Evolutionary conservation across 139 green algal species (phyloP).

Genomic region (Picochlorum sp.): DNA sequence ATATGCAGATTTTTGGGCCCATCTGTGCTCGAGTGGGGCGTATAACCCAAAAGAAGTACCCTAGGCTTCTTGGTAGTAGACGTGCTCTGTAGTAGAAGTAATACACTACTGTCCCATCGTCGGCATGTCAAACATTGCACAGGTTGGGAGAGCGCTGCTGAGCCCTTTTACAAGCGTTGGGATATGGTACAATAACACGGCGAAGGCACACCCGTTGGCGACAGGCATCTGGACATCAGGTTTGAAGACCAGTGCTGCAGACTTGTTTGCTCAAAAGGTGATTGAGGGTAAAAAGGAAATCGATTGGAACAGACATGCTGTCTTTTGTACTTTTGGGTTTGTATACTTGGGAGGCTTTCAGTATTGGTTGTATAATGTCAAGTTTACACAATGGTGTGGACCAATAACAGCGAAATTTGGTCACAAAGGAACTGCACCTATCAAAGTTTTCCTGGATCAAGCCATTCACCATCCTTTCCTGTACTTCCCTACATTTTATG

Average conservation of each 20-base stretch:
- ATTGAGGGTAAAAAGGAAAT: slow-evolving; percentile 64
- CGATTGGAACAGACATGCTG: slow-evolving; percentile 63
- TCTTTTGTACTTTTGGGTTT: slow-evolving; percentile 76
- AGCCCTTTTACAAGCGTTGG: slow-evolving; percentile 36
- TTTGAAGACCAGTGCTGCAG: slow-evolving; percentile 74
- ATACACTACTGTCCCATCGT: too few relatives aligned
- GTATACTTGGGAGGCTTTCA: slow-evolving; percentile 78
- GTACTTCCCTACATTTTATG: slow-evolving; percentile 83
- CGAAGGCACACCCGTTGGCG: slow-evolving; percentile 44
- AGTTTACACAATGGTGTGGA: slow-evolving; percentile 64
- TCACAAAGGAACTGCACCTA: slow-evolving; percentile 50
- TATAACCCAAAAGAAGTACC: too few relatives aligned
- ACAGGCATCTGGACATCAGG: slow-evolving; percentile 73
- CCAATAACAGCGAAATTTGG: slow-evolving; percentile 59
- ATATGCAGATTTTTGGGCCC: too few relatives aligned
- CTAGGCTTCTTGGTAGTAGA: too few relatives aligned
- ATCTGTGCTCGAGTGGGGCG: too few relatives aligned
- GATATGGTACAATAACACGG: slow-evolving; percentile 47
- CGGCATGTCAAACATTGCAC: slow-evolving; percentile 18
- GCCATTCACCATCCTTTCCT: slow-evolving; percentile 62
- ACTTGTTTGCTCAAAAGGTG: slow-evolving; percentile 88
- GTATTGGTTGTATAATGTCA: slow-evolving; percentile 78
- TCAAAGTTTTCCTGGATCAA: slow-evolving; percentile 85
- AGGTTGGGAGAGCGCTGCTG: slow-evolving; percentile 22
- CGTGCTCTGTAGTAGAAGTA: too few relatives aligned